Conservation (phyloP, 164 flowering plant genomes). For the Brasenia schreberi region DNA sequence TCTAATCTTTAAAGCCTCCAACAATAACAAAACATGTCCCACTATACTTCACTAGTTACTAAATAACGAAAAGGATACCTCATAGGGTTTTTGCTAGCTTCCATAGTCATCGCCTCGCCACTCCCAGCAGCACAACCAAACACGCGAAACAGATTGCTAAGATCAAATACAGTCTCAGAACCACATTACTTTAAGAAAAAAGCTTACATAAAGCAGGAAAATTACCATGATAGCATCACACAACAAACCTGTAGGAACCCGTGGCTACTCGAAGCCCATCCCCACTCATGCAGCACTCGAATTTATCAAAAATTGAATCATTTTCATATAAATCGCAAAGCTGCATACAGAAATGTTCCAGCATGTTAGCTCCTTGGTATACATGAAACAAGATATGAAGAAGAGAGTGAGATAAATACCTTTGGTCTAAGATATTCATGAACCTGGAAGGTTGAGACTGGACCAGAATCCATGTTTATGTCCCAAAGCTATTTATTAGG, state of each 20-base stretch:
- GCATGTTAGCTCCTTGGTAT: too few species aligned
- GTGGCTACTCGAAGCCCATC: conserved; percentile 87
- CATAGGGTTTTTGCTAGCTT: conserved; percentile 98
- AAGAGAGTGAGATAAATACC: too few species aligned
- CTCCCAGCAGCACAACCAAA: conserved; percentile 73
- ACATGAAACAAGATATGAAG: too few species aligned
- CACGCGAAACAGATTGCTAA: conserved; percentile 90
- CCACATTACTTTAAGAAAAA: not conserved
- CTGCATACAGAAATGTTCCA: conserved; percentile 19
- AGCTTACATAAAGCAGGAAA: not conserved
- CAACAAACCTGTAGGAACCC: conserved; percentile 82
- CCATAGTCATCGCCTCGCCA: conserved; percentile 77
- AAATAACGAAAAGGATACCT: too few species aligned
- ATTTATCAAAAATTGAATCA: conserved; percentile 96
- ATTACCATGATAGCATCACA: not conserved
- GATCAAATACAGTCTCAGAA: conserved; percentile 5
- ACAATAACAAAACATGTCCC: too few species aligned
- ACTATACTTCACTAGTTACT: too few species aligned
- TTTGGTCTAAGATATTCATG: conserved; percentile 92
- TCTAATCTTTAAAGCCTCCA: too few species aligned
- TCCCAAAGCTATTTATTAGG: conserved; percentile 69
- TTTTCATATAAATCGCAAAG: conserved; percentile 93
- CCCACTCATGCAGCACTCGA: conserved; percentile 94
- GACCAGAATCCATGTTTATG: conserved; percentile 98
- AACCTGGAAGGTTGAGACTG: conserved; percentile 91